Evolutionary conservation across 1,139 yeast species (phyloP), one percentile per base, ranked within the genome.

Genomic region (Pichia sp.): DNA sequence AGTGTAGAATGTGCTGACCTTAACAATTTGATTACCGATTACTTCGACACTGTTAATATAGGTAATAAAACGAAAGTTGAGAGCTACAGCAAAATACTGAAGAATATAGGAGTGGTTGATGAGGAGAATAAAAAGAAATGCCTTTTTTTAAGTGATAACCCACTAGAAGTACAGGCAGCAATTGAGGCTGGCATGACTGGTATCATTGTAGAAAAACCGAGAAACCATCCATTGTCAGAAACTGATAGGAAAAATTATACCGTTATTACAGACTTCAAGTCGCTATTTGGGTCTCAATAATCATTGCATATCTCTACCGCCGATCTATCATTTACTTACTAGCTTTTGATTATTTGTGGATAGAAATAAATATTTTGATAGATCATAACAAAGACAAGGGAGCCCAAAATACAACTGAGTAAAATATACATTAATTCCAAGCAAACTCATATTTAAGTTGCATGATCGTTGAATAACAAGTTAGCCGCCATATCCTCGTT

Each of bases 401-500:
- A 38, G 26, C 30, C 29, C 26, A 34, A 19, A 23, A 43, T 23
- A 32, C 29, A 36, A 10, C 40, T 50, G 19, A 45, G 29, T 32
- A 43, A 47, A 23, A 44, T 32, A 11, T 30, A 46, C 49, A 46
- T 29, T 13, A 23, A 45, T 30, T 29, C n/a, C 23, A 29, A 44
- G n/a, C 16, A 16, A 40, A 19, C 10, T 44, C n/a, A 15, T 38
- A 19, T 46, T 49, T 59, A 62, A 43, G 65, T 69, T 49, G 70
- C 69, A 55, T 69, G 72, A 52, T 67, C 72, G 58, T 84, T 79
- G 68, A 87, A 88, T 65, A 93, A 77, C 67, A 90, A 82, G 73
- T 93, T 95, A 44, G 98, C 99, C 47, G 99, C 90, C 65, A 90
- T 81, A 75, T 93, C 97, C 74, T 93, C 99, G 72, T 93, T 90